Evolutionary conservation across 495 filamentous ascomycete genomes (phyloP).

Genomic region (Entonaema liquescens): DNA sequence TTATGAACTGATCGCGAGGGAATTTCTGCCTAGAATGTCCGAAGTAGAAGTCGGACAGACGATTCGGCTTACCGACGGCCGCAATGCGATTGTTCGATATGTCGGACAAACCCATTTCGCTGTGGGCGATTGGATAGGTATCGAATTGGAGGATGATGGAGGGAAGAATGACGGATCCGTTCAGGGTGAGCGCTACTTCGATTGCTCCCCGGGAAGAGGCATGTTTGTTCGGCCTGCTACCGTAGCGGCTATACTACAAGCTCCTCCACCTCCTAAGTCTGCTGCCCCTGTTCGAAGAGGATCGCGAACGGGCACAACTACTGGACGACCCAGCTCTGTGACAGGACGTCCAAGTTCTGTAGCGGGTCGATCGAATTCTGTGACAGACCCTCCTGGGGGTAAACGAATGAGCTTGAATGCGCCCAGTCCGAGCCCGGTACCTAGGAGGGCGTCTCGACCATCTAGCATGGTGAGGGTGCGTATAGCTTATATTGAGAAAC

Average conservation of each 20-base stretch:
- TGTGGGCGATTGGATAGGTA: constrained; percentile 84
- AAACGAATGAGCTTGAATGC: constrained; percentile 75
- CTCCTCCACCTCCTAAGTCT: constrained; percentile 54
- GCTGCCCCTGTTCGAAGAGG: constrained; percentile 39
- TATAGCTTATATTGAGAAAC: constrained; percentile 18
- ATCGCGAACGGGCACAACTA: constrained; percentile 42
- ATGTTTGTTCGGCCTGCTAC: constrained; percentile 85
- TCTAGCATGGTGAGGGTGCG: constrained; percentile 68
- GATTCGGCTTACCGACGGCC: constrained; percentile 78
- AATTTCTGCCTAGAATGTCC: constrained; percentile 46
- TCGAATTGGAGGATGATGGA: constrained; percentile 82
- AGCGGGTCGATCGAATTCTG: constrained; percentile 45
- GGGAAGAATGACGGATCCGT: constrained; percentile 97
- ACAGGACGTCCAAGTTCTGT: constrained; percentile 35
- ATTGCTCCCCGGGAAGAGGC: constrained; percentile 79
- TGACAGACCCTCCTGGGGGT: constrained; percentile 58
- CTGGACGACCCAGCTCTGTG: constrained; percentile 47
- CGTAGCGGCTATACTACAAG: constrained; percentile 65
- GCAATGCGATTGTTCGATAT: constrained; percentile 79
- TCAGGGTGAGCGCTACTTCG: constrained; percentile 89
- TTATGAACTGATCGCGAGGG: constrained; percentile 41
- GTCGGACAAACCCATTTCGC: constrained; percentile 82
- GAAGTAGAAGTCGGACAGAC: constrained; percentile 56
- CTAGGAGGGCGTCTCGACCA: constrained; percentile 61
- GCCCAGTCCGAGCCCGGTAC: constrained; percentile 70